These are phyloP conservation scores for Kwoniella shivajii DNA, from an alignment of 1,284 basidiomycete species.

Conservation along the genomic window DNA sequence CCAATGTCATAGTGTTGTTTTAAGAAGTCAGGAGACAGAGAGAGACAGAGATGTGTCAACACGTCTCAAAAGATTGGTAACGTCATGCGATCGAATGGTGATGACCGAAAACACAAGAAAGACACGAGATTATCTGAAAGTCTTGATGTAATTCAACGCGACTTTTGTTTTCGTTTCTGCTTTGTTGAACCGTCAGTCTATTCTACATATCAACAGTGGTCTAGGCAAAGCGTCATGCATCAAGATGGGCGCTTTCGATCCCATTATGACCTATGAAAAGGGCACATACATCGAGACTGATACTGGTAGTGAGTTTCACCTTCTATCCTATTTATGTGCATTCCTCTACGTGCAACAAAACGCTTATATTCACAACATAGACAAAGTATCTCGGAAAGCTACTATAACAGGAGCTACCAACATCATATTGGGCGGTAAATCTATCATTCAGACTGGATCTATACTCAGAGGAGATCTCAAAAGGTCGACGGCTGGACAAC, in stretches of 20 bases:
- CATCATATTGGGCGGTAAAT: slow-evolving; percentile 96
- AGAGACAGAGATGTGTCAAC: neutral
- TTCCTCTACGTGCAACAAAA: neutral
- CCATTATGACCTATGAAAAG: slow-evolving; percentile 48
- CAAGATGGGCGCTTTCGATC: slow-evolving; percentile 51
- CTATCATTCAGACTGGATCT: slow-evolving; percentile 74
- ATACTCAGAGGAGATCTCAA: slow-evolving; percentile 42
- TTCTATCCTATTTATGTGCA: neutral
- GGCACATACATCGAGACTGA: slow-evolving; percentile 52
- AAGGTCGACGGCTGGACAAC: slow-evolving; percentile 78
- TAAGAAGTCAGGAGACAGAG: too few species aligned
- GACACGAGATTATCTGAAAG: slow-evolving; percentile 1
- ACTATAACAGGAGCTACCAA: slow-evolving; percentile 94
- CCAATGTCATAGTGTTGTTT: too few species aligned
- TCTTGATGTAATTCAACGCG: neutral
- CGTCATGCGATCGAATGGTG: neutral
- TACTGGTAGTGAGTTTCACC: slow-evolving; percentile 45
- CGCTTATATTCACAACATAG: slow-evolving; percentile 15
- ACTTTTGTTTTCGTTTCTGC: neutral
- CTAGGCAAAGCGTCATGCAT: neutral
- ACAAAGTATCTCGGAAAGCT: slow-evolving; percentile 90
- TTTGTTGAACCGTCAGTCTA: too few species aligned
- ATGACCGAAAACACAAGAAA: neutral
- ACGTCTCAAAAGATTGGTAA: neutral
- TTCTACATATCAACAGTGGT: too few species aligned